phyloP scores from a whole-genome alignment of 495 filamentous ascomycete genomes.

The Aspergillus homomorphus region DNA sequence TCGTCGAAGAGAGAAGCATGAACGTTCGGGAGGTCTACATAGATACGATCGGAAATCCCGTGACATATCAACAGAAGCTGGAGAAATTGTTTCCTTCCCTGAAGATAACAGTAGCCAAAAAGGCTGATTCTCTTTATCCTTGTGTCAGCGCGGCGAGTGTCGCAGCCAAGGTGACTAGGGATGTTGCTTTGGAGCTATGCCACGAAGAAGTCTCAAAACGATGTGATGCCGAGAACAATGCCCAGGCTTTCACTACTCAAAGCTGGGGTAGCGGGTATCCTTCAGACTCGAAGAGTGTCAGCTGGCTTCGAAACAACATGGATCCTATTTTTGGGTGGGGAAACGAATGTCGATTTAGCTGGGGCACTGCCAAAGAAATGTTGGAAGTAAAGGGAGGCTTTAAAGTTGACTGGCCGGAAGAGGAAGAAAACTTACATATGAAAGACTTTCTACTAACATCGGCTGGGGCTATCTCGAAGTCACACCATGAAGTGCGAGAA shows the following conservation, averaged over 20 bases:
- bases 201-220: slow-evolving; percentile 48
- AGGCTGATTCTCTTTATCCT: slow-evolving; percentile 91
- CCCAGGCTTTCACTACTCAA: slow-evolving; percentile 19
- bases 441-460: slow-evolving; percentile 65
- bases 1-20: slow-evolving; percentile 66
- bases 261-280: slow-evolving; percentile 93
- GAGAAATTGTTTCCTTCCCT: slow-evolving; percentile 78
- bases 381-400: slow-evolving; percentile 64
- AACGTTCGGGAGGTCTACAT: slow-evolving; percentile 88
- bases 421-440: slow-evolving; percentile 64
- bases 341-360: slow-evolving; percentile 86
- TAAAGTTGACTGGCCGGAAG: slow-evolving; percentile 80
- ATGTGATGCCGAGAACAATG: slow-evolving; percentile 10
- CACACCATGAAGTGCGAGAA: slow-evolving; percentile 32
- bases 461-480: slow-evolving; percentile 20
- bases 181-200: slow-evolving; percentile 78
- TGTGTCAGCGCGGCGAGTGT: slow-evolving; percentile 92
- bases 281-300: slow-evolving; percentile 74
- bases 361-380: slow-evolving; percentile 93
- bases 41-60: slow-evolving; percentile 86
- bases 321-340: slow-evolving; percentile 96
- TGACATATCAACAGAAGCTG: slow-evolving; percentile 76
- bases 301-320: slow-evolving; percentile 82
- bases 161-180: slow-evolving; percentile 91
- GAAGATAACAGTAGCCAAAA: slow-evolving; percentile 87